Base-by-base conservation (phyloP, 257 asterid species). In the Nicotiana tomentosiformis region DNA sequence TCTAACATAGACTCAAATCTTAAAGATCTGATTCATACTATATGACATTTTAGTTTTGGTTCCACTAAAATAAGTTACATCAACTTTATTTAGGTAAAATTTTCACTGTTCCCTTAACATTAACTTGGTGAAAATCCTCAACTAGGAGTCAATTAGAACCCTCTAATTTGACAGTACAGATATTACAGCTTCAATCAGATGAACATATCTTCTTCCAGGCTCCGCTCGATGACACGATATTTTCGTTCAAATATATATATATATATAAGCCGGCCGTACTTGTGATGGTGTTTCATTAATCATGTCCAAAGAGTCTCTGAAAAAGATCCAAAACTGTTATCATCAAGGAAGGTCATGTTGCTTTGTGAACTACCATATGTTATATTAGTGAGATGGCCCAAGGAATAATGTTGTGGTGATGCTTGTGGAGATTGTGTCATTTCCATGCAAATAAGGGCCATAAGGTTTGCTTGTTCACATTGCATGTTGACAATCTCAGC, bases 401-500 rank as follows among this genome's bases (percentile, higher is more conserved):
- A 62, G 4, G 90, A 86, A 11, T 86, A 86, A 11, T 86, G 88
- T 23, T 84, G 89, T 23, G 87, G 84, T 3, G 86, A 60, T 2
- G 77, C 4, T 30, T 37, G 83, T 5, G 83, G 60, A 12, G 77
- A 64, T 51, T 6, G 91, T 49, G 78, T 76, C 91, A 90, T 66
- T 82, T 89, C 91, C 90, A 89, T 82, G 90, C 89, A 91, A 53
- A 91, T 65, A 3, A 89, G 26, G 68, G 97, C 91, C 94, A 91
- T 91, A 37, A 93, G 89, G 56, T 91, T 91, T 20, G 91, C 87
- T 64, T 92, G 90, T 61, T 93, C 94, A 86, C 89, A 89, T 84
- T 91, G 95, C 92, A 93, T 84, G 85, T 88, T 93, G 80, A 90
- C 81, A 39, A 91, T 46, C 80, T 93, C 88, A 3, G 97, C 97